Conservation (phyloP, 192 early-diverging fungal species). For the Obelidium mucronatum region DNA sequence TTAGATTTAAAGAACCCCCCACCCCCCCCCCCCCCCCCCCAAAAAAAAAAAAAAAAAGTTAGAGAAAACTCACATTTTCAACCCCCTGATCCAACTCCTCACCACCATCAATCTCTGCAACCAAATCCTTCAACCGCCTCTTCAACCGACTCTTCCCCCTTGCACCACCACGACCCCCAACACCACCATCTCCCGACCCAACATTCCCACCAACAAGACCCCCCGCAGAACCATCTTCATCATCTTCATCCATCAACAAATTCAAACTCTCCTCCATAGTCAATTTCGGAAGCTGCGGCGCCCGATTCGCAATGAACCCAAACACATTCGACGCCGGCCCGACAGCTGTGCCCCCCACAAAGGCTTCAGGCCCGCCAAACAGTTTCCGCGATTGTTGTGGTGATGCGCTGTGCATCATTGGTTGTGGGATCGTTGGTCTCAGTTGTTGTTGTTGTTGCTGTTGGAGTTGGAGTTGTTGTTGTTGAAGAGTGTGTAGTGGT, state of each 20-base stretch:
- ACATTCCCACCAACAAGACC: constrained; percentile 23
- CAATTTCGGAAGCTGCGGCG: neutral
- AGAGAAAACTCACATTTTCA: constrained; percentile 68
- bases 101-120: constrained; percentile 81
- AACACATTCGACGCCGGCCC: neutral
- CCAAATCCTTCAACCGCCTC: constrained; percentile 84
- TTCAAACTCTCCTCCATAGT: constrained; percentile 13
- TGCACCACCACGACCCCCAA: neutral
- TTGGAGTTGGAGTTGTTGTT: neutral
- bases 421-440: neutral
- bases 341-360: neutral
- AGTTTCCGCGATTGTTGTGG: constrained; percentile 26
- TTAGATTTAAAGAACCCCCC: no score
- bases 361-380: constrained; percentile 25
- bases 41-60: constrained; percentile 25
- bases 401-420: neutral
- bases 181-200: constrained; percentile 28
- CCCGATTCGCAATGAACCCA: constrained; percentile 13
- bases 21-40: no score
- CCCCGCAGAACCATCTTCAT: neutral
- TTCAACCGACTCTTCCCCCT: constrained; percentile 54
- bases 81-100: constrained; percentile 84
- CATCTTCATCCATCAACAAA: constrained; percentile 1
- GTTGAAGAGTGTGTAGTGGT: neutral
- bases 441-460: neutral